These are phyloP conservation scores for Sporisorium exsertum DNA, from an alignment of 1,284 basidiomycete species.

Conservation along the genomic window DNA sequence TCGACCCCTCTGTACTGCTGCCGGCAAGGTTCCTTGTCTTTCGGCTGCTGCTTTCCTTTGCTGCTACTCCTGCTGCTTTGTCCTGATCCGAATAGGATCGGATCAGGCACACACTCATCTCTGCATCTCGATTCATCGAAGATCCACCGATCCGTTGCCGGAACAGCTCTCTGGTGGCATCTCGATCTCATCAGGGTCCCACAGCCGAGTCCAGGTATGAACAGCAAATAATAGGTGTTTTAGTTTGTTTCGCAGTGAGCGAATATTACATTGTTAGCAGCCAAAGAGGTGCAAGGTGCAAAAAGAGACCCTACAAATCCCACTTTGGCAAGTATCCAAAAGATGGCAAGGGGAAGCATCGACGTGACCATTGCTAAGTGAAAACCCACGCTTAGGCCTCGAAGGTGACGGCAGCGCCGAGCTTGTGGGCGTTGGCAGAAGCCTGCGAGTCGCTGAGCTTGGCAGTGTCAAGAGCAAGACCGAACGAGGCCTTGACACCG, in stretches of 20 bases:
- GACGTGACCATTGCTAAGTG: background rate
- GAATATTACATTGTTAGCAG: slow-evolving; percentile 35
- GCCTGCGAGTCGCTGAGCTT: slow-evolving; percentile 68
- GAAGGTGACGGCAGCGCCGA: slow-evolving; percentile 74
- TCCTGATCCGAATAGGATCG: background rate
- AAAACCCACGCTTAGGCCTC: slow-evolving; percentile 67
- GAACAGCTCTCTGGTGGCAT: too few relatives aligned
- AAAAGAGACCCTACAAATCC: background rate
- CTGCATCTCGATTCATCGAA: background rate
- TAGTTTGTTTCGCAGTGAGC: slow-evolving; percentile 22
- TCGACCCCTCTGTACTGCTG: too few relatives aligned
- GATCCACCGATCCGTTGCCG: background rate
- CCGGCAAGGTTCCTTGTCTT: background rate
- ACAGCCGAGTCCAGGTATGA: background rate
- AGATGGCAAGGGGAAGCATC: slow-evolving; percentile 7
- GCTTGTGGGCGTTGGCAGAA: slow-evolving; percentile 72
- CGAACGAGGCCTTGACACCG: slow-evolving; percentile 93
- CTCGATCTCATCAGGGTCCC: background rate
- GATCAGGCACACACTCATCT: slow-evolving; percentile 1
- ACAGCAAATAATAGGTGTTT: background rate
- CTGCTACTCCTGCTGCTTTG: background rate
- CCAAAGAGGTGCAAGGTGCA: background rate
- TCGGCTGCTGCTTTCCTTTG: background rate
- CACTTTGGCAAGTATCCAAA: slow-evolving; percentile 8
- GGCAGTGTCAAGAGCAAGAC: slow-evolving; percentile 71